Evolutionary conservation across 768 basidiomycete genomes (phyloP).

Genomic region (Gymnopilus dilepis): DNA sequence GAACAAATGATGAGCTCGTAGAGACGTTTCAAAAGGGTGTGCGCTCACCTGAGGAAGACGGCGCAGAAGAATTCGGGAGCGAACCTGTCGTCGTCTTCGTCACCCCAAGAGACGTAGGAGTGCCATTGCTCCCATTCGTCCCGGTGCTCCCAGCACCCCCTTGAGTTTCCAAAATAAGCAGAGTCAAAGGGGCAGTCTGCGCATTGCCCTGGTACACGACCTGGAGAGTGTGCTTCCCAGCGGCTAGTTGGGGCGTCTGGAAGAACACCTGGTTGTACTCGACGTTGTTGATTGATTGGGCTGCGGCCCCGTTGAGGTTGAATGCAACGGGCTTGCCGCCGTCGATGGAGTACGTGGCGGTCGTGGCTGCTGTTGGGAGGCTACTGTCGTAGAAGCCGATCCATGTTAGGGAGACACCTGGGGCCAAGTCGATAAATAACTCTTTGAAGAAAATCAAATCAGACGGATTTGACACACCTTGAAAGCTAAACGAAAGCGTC

Average conservation of each 20-base stretch:
- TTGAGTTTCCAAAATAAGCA: not conserved
- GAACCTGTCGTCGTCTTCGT: not conserved
- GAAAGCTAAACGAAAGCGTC: constrained; percentile 10
- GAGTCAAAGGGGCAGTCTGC: constrained; percentile 1
- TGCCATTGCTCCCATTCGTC: not conserved
- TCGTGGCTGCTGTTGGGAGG: not conserved
- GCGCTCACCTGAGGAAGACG: too few relatives aligned
- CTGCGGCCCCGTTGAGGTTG: not conserved
- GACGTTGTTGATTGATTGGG: not conserved
- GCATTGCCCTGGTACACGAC: constrained; percentile 6
- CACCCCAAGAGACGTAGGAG: not conserved
- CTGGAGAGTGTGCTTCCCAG: constrained; percentile 8
- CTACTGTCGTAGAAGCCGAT: constrained; percentile 3
- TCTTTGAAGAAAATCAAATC: not conserved
- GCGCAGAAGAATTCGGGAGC: not conserved
- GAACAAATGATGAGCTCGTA: too few relatives aligned
- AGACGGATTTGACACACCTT: constrained; percentile 10
- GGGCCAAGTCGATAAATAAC: not conserved
- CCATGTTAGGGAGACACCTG: constrained; percentile 11
- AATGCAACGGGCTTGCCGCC: constrained; percentile 4
- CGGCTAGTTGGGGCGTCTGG: not conserved
- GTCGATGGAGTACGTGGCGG: constrained; percentile 9
- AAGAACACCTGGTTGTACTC: constrained; percentile 3
- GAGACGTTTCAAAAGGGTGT: too few relatives aligned
- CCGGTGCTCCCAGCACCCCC: not conserved